Conservation (phyloP, 352 stramenopile genomes). For the Elongisporangium prolatum region DNA sequence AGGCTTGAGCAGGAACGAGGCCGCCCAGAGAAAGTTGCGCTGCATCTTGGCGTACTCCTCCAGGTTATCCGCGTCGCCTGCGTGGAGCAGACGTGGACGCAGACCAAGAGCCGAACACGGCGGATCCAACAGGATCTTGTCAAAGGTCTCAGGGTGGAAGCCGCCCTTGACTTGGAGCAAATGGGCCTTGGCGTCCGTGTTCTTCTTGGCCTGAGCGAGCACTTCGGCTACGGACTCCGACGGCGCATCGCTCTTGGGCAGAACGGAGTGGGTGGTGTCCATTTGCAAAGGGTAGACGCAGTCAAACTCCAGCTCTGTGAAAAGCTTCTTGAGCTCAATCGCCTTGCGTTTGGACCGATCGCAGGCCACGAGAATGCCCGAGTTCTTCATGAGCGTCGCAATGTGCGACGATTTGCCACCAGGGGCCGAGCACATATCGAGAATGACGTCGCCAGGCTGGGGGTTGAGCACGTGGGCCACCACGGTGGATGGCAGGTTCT, state of each 20-base stretch:
- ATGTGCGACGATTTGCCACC: slow-evolving; percentile 93
- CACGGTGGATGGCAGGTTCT: slow-evolving; percentile 92
- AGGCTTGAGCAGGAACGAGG: slow-evolving; percentile 86
- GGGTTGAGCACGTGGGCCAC: slow-evolving; percentile 89
- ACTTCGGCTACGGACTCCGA: slow-evolving; percentile 46
- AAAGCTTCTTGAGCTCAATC: slow-evolving; percentile 71
- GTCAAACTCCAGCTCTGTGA: slow-evolving; percentile 55
- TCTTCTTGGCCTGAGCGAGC: slow-evolving; percentile 42
- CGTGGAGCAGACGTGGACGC: slow-evolving; percentile 86
- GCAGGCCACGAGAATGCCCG: slow-evolving; percentile 79
- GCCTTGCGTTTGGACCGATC: slow-evolving; percentile 91
- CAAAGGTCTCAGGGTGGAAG: slow-evolving; percentile 92
- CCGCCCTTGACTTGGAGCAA: slow-evolving; percentile 69
- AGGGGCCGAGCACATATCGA: slow-evolving; percentile 94
- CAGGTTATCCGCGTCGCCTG: slow-evolving; percentile 62
- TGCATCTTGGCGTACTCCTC: slow-evolving; percentile 84
- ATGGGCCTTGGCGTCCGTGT: slow-evolving; percentile 41
- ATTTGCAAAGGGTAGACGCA: slow-evolving; percentile 58
- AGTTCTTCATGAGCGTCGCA: slow-evolving; percentile 89
- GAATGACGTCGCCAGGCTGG: slow-evolving; percentile 76
- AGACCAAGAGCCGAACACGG: slow-evolving; percentile 91
- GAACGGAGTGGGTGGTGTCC: slow-evolving; percentile 87
- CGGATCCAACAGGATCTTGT: slow-evolving; percentile 92
- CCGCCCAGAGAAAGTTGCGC: slow-evolving; percentile 85
- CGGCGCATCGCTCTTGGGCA: slow-evolving; percentile 36